Evolutionary conservation across 2,329 filamentous ascomycete species (phyloP), one percentile per base, ranked within the genome.

Genomic region (Beauveria scarabaeidicola): DNA sequence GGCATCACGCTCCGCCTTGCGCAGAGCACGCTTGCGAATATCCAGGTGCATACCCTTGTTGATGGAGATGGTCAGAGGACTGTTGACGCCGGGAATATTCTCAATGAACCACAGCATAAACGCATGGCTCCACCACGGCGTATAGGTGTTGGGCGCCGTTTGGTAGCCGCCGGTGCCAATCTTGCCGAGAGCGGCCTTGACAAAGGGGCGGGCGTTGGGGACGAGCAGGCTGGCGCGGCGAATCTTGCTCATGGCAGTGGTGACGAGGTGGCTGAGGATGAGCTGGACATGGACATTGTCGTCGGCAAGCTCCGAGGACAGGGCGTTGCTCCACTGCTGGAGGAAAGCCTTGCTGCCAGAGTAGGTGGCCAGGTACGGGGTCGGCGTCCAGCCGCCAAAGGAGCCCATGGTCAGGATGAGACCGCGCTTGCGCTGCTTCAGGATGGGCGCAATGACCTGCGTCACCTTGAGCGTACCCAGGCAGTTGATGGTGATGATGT

Each of bases 341-440:
- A 99, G 81, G 82, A 99, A 99, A 1, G 94, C 93, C 78, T 99
- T 99, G 83, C 89, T 94, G 65, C 94, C 94, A 48, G 90, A 95
- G 81, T 99, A 99, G 3, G 94, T 97, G 13, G 94, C 94, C 48
- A 99, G 83, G 58, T 94, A 86, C 6, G 95, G 92, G 0, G 91
- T 96, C 8, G 94, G 94, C 62, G 94, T 84, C 75, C 95, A 88
- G 65, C 94, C 95, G 63, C 89, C 94, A 71, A 97, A 96, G 11
- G 92, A 97, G 51, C 93, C 94, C 92, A 99, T 97, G 61, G 93
- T 99, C 59, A 99, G 79, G 69, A 99, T 91, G 40, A 99, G 81
- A 25, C 95, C 94, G 60, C 86, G 85, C 76, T 89, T 91, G 68
- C 92, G 88, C 71, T 87, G 80, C 62, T 89, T 83, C 85, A 99